Evolutionary conservation across 208 protist genomes (phyloP), one percentile per base, ranked within the genome.

Genomic region (Tritrichomonas foetus): DNA sequence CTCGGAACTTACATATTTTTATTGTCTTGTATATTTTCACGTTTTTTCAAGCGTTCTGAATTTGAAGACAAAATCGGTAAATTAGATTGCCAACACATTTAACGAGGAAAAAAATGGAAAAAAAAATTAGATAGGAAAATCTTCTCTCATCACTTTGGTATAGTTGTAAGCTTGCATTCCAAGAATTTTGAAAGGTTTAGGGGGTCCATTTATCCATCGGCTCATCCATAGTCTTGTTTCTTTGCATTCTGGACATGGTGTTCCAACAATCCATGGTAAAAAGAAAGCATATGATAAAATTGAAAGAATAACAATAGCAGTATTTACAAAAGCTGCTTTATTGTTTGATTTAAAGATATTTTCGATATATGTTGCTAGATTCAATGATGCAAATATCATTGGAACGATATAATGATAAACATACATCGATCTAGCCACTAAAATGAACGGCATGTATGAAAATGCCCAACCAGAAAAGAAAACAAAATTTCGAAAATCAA

Each of bases 341-440:
- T 14, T 30, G 0, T 27, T 84, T 13, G 3, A 13, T 53, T 8
- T 47, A 53, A 84, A 84, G 3, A 84, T n/a, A 53, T 84, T 84
- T 53, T 84, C 74, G 22, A 84, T 53, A 49, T 53, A 13, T n/a
- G 36, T 53, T n/a, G 3, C 74, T 13, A 84, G 36, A 53, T 84
- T 84, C 20, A 44, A 20, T 8, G 3, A 33, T 33, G 16, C 74
- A 53, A 84, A 84, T 11, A 53, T 53, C n/a, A 84, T n/a, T 13
- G 74, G 74, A 84, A 84, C 53, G 0, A 84, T n/a, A 53, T 84
- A 84, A 84, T 84, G 74, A 53, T 84, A 84, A 13, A 47, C 16
- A 30, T 53, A 84, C 74, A 84, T 84, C 33, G 74, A 53, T 84
- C 74, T 84, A n/a, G 74, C 41, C 1, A 84, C 44, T 8, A 49